These are phyloP conservation scores for Tolypocladium cylindrosporum DNA, from an alignment of 2,329 filamentous ascomycete species.

Conservation along the genomic window DNA sequence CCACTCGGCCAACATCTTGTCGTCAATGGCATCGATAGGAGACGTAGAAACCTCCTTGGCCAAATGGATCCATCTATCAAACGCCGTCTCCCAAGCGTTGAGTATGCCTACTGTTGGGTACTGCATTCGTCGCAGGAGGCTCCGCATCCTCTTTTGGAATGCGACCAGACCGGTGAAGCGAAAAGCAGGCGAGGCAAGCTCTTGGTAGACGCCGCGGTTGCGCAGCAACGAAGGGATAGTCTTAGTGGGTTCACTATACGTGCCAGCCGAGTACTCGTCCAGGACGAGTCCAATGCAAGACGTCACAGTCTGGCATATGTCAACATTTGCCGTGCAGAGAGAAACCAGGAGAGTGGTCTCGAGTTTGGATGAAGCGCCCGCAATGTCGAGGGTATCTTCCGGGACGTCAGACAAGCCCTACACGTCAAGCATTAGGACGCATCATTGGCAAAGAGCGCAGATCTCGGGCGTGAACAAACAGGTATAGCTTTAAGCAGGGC, in stretches of 20 bases:
- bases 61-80: slow-evolving; percentile 54
- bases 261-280: slow-evolving; percentile 49
- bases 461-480: slow-evolving; percentile 21
- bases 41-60: slow-evolving; percentile 53
- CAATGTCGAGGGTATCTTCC: slow-evolving; percentile 45
- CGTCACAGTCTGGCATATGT: slow-evolving; percentile 55
- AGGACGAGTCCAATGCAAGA: slow-evolving; percentile 51
- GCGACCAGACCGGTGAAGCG: slow-evolving; percentile 59
- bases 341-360: slow-evolving; percentile 55
- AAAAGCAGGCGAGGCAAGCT: slow-evolving; percentile 54
- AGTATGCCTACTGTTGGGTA: slow-evolving; percentile 57
- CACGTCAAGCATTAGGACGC: slow-evolving; percentile 4
- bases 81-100: slow-evolving; percentile 56
- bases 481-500: slow-evolving; percentile 39
- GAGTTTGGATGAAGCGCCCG: slow-evolving; percentile 40
- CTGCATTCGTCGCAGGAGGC: slow-evolving; percentile 48
- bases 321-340: slow-evolving; percentile 55
- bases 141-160: slow-evolving; percentile 56
- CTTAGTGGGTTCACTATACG: slow-evolving; percentile 38
- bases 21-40: slow-evolving; percentile 39
- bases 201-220: slow-evolving; percentile 50
- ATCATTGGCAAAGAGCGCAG: background rate
- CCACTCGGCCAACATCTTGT: slow-evolving; percentile 52
- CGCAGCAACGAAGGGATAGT: slow-evolving; percentile 42
- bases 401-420: slow-evolving; percentile 46